Percentiles rank a stretch among this genome's conserved stretches.
Conservation (phyloP, 164 flowering plant genomes). For the Euptelea pleiosperma region DNA sequence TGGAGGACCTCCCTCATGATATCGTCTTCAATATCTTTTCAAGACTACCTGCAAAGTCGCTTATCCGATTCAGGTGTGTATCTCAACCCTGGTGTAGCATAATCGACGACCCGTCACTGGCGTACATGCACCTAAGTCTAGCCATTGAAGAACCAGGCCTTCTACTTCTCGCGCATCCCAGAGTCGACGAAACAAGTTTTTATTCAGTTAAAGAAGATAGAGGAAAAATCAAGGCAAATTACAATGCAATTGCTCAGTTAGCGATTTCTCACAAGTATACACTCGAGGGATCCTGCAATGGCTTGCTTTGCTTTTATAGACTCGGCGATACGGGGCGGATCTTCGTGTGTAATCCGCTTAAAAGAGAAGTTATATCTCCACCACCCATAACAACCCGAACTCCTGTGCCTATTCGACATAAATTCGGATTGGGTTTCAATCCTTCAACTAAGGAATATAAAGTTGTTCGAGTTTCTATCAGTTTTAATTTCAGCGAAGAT, state of each 20-base stretch:
- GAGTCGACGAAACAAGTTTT: too few species aligned
- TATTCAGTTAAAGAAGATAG: too few species aligned
- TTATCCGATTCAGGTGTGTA: conserved; percentile 21
- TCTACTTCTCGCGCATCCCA: too few species aligned
- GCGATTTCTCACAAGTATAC: conserved; percentile 1
- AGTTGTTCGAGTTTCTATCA: neutral
- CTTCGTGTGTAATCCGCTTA: neutral
- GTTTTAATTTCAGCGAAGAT: neutral
- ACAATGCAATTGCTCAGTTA: neutral
- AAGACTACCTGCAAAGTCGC: conserved; percentile 24
- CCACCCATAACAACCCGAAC: neutral
- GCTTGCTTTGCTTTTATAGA: conserved; percentile 9
- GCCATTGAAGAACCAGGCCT: conserved; percentile 6
- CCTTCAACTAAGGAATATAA: conserved; percentile 6
- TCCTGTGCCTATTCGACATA: neutral
- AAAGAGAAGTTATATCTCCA: neutral
- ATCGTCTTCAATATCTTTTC: conserved; percentile 18
- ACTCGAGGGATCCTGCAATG: conserved; percentile 5
- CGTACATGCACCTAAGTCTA: conserved; percentile 14
- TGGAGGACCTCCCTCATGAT: conserved; percentile 14
- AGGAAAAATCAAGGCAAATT: neutral
- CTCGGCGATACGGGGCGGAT: neutral
- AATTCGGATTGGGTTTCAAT: conserved; percentile 8
- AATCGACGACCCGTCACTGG: conserved; percentile 15
- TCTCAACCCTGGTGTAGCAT: conserved; percentile 19